Evolutionary conservation across 768 basidiomycete species (phyloP).

Genomic region (Hypsizygus marmoreus): DNA sequence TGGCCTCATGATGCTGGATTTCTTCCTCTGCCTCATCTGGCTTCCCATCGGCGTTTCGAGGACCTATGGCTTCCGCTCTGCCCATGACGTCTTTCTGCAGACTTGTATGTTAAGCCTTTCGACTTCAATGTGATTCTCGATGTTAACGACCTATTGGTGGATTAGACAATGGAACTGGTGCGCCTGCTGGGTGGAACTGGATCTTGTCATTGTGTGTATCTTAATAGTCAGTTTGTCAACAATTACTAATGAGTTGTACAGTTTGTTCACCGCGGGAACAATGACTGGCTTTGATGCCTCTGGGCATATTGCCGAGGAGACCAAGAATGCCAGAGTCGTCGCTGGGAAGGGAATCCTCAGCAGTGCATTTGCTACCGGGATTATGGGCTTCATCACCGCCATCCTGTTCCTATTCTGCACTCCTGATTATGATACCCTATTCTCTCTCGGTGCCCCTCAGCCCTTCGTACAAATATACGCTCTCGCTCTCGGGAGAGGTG

Average conservation of each 20-base stretch:
- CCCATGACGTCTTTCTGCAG: slow-evolving; percentile 81
- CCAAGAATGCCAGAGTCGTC: slow-evolving; percentile 80
- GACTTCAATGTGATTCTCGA: neutral
- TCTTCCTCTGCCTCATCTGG: slow-evolving; percentile 88
- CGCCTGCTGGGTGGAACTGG: slow-evolving; percentile 90
- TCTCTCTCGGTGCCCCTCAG: slow-evolving; percentile 80
- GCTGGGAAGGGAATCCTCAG: slow-evolving; percentile 83
- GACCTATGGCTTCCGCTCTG: slow-evolving; percentile 87
- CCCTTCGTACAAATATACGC: slow-evolving; percentile 91
- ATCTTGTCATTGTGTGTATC: slow-evolving; percentile 71
- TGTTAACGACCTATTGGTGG: slow-evolving; percentile 4
- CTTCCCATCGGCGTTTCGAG: slow-evolving; percentile 87
- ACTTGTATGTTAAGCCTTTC: slow-evolving; percentile 56
- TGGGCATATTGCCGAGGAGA: slow-evolving; percentile 88
- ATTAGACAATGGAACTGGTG: slow-evolving; percentile 86
- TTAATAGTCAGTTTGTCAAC: neutral
- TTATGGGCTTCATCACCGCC: slow-evolving; percentile 76
- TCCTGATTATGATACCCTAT: slow-evolving; percentile 75
- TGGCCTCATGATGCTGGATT: slow-evolving; percentile 79
- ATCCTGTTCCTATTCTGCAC: slow-evolving; percentile 86
- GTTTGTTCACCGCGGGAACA: slow-evolving; percentile 85
- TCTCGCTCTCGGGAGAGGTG: slow-evolving; percentile 76
- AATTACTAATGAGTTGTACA: slow-evolving; percentile 25
- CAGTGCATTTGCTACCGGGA: slow-evolving; percentile 76
- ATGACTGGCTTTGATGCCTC: slow-evolving; percentile 91